Evolutionary conservation across 2,329 filamentous ascomycete species (phyloP).

Genomic region (Fusarium compactum): DNA sequence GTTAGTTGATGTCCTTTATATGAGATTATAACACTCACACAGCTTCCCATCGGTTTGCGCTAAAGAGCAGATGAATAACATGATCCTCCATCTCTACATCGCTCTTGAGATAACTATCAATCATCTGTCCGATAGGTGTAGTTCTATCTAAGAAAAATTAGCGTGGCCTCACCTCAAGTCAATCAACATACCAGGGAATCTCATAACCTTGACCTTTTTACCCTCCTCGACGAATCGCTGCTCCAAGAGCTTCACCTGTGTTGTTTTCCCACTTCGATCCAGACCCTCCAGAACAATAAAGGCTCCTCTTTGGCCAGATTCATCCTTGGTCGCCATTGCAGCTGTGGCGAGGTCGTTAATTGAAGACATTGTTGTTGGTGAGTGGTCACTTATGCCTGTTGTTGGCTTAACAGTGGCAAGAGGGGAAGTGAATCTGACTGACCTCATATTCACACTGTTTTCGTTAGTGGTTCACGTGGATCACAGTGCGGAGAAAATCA

Average conservation of each 20-base stretch:
- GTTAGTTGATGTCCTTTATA: slow-evolving; percentile 5
- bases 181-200: slow-evolving; percentile 65
- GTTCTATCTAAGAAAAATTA: slow-evolving; percentile 71
- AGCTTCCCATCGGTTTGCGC: slow-evolving; percentile 89
- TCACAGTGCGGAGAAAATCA: slow-evolving; percentile 25
- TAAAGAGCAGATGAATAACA: slow-evolving; percentile 89
- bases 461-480: slow-evolving; percentile 33
- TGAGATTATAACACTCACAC: slow-evolving; percentile 57
- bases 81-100: slow-evolving; percentile 83
- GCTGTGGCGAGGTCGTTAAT: slow-evolving; percentile 64
- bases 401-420: not conserved
- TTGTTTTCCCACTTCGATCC: slow-evolving; percentile 92
- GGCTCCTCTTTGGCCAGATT: slow-evolving; percentile 62
- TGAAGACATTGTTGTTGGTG: slow-evolving; percentile 55
- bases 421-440: slow-evolving; percentile 25
- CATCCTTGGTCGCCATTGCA: slow-evolving; percentile 56
- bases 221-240: slow-evolving; percentile 64
- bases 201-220: slow-evolving; percentile 63
- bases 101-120: slow-evolving; percentile 83
- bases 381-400: not conserved
- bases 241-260: slow-evolving; percentile 80
- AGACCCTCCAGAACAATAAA: slow-evolving; percentile 90
- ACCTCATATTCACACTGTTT: slow-evolving; percentile 35
- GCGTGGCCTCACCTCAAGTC: not conserved
- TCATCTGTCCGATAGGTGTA: slow-evolving; percentile 88